These are phyloP conservation scores for Sambucus nigra DNA, from an alignment of 129 eudicot species.

Conservation along the genomic window DNA sequence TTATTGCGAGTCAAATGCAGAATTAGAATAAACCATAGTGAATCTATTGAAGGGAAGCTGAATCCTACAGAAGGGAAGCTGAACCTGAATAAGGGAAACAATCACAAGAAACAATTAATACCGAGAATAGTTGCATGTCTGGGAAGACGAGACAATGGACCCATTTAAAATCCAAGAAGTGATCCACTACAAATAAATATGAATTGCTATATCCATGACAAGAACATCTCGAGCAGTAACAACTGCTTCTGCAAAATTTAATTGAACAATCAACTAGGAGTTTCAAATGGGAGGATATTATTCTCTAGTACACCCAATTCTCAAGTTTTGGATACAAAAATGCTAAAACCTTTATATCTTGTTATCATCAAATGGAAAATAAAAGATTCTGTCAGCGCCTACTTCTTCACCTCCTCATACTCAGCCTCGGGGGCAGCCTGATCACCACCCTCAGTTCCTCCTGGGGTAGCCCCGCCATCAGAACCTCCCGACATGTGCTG, in stretches of 20 bases:
- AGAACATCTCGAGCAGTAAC: neutral
- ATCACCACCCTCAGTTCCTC: slow-evolving; percentile 47
- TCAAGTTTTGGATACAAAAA: slow-evolving; percentile 8
- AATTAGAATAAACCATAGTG: too few species aligned
- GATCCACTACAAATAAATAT: too few species aligned
- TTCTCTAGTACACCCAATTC: slow-evolving; percentile 2
- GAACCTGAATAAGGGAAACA: too few species aligned
- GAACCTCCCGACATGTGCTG: slow-evolving; percentile 64
- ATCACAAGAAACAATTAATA: too few species aligned
- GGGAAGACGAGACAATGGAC: too few species aligned
- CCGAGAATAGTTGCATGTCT: too few species aligned
- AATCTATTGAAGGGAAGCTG: too few species aligned
- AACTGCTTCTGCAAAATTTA: neutral
- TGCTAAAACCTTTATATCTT: neutral
- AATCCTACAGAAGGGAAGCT: too few species aligned
- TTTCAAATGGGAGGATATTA: neutral
- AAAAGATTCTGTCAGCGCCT: slow-evolving; percentile 3
- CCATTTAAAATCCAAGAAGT: too few species aligned
- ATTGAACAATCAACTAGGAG: neutral
- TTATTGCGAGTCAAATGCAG: too few species aligned
- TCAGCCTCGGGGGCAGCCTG: slow-evolving; percentile 79
- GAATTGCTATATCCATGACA: neutral
- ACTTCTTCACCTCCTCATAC: slow-evolving; percentile 85
- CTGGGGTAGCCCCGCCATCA: slow-evolving; percentile 20
- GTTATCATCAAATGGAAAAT: neutral